These are phyloP conservation scores for Galerina sulciceps DNA, from an alignment of 768 basidiomycete species.

Conservation along the genomic window DNA sequence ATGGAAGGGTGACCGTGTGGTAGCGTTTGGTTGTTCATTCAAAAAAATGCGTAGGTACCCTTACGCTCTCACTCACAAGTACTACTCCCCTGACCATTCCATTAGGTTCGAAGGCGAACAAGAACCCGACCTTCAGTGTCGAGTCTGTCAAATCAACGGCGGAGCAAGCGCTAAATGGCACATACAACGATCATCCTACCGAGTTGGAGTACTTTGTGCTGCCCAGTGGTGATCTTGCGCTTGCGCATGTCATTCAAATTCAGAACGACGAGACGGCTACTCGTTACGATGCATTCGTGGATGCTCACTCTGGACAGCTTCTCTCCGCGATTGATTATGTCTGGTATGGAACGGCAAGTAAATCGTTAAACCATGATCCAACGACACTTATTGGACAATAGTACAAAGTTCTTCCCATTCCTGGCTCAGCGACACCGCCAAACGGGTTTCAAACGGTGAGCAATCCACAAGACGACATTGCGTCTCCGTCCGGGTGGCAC, in stretches of 20 bases:
- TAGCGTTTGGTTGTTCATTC: constrained; percentile 38
- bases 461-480: constrained; percentile 55
- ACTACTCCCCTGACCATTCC: neutral
- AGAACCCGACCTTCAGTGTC: constrained; percentile 8
- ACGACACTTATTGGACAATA: neutral
- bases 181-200: constrained; percentile 39
- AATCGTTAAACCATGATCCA: too few species aligned
- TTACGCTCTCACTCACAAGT: constrained; percentile 19
- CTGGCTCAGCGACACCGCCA: constrained; percentile 47
- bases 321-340: constrained; percentile 54
- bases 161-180: constrained; percentile 41
- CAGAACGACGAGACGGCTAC: constrained; percentile 33
- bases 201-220: constrained; percentile 36
- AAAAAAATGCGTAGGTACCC: constrained; percentile 32
- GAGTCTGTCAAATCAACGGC: constrained; percentile 39
- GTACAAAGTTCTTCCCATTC: constrained; percentile 51
- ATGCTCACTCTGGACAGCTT: constrained; percentile 51
- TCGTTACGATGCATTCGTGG: constrained; percentile 63
- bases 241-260: constrained; percentile 42
- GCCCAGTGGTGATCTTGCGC: constrained; percentile 38
- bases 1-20: constrained; percentile 23
- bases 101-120: constrained; percentile 7
- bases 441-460: constrained; percentile 54
- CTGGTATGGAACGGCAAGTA: constrained; percentile 36
- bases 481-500: constrained; percentile 57